Evolutionary conservation across 352 stramenopile species (phyloP), one percentile per base, ranked within the genome.

Genomic region (Thalassiosira hispida): DNA sequence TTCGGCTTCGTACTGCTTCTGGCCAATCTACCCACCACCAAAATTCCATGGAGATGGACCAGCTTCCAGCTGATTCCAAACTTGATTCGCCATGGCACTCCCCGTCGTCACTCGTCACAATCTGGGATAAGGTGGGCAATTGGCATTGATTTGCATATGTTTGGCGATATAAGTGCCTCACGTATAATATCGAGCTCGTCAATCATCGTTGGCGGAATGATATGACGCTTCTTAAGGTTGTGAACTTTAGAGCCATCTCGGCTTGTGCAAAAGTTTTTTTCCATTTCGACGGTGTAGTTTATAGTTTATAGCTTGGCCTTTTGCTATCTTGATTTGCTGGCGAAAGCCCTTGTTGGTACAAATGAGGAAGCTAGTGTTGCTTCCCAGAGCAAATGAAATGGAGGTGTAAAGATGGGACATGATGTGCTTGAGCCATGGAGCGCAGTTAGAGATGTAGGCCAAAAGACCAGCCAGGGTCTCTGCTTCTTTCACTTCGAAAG

Each of bases 321-420:
- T 68, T 22, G 52, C 52, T 25, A 57, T 42, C 16, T 53, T 60
- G 6, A 46, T 46, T 22, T 71, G 16, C 14, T 71, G 3, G 22
- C 62, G 11, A 40, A 71, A 52, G 2, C 18, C 31, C 46, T 52
- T 47, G 16, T 22, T 65, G n/a, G 8, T 65, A 25, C 1, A 20
- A 14, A 49, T n/a, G 18, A 64, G 31, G 20, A 44, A 46, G 25
- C n/a, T 18, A 12, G 44, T 25, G 35, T 63, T 70, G 5, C 20
- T 29, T 31, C 57, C 59, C 0, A 83, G 44, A 5, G 27, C 52
- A n/a, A 22, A 8, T 12, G 60, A 22, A 4, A 83, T 69, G 11
- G 75, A 78, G 1, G 52, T 70, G 31, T 83, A 83, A 22, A 83
- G 7, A 38, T 83, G 67, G 6, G 67, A 46, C 33, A 83, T 52